Evolutionary conservation across 176 grass and related monocot species (phyloP), one percentile per base, ranked within the genome.

Genomic region (Rhynchospora pubera): DNA sequence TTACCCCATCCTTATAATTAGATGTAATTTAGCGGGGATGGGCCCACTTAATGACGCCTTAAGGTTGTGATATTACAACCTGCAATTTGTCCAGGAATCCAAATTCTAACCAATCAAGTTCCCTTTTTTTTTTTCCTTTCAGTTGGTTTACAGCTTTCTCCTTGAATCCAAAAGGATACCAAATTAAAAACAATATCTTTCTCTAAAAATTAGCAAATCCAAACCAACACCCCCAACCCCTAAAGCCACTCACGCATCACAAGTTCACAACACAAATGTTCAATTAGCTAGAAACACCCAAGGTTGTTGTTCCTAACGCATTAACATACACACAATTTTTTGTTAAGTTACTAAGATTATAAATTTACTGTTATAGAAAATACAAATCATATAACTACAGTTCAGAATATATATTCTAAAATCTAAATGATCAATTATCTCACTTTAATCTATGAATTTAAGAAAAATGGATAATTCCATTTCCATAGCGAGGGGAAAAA

Each of bases 71-170:
- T 51, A 48, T 48, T 19, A n/a, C 42, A 69, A 48, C n/a, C 26
- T 51, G 19, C n/a, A 50, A 34, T 23, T 24, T 51, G 69, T 73
- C 45, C 24, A 24, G 69, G 19, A 21, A 48, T 73, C 45, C 70
- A 74, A 74, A 24, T 74, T 74, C 70, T 15, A 74, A 74, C 70
- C 46, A 74, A 73, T 73, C n/a, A 50, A 52, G 4, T 24, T 74
- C 10, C 19, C n/a, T n/a, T n/a, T n/a, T n/a, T n/a, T n/a, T n/a
- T n/a, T n/a, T n/a, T n/a, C n/a, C n/a, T n/a, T n/a, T n/a, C n/a
- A n/a, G n/a, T n/a, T n/a, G n/a, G n/a, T n/a, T n/a, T 39, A 39
- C 34, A 39, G 34, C 34, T 39, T 24, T 74, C 10, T 9, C 8
- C 15, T 52, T 23, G 51, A 74, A 74, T 74, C 44, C 43, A 50